These are phyloP conservation scores for Aspergillus terreus DNA, from an alignment of 2,329 filamentous ascomycete genomes.

Conservation along the genomic window DNA sequence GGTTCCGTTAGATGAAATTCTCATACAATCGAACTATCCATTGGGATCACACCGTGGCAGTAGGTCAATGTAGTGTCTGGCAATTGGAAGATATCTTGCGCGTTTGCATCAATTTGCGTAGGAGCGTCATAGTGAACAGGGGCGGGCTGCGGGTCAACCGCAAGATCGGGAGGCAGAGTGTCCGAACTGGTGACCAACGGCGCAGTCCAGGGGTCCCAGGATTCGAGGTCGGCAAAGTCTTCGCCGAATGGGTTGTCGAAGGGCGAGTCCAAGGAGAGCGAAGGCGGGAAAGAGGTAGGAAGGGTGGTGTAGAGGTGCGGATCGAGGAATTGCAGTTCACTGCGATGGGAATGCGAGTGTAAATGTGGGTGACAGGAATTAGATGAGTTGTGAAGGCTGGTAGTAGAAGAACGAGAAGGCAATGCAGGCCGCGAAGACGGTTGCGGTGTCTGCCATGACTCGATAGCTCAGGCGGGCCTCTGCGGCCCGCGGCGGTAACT, in stretches of 20 bases:
- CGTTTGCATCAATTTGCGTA: not conserved
- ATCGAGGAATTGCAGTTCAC: not conserved
- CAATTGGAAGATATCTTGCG: constrained; percentile 3
- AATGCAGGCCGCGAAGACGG: not conserved
- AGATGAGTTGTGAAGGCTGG: not conserved
- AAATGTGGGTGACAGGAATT: not conserved
- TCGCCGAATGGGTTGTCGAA: constrained; percentile 4
- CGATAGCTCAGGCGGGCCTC: constrained; percentile 7
- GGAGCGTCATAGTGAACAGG: constrained; percentile 1
- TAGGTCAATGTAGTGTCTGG: constrained; percentile 1
- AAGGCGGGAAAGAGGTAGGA: not conserved
- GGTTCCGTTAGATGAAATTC: not conserved
- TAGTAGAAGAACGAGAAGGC: not conserved
- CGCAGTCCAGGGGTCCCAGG: constrained; percentile 4
- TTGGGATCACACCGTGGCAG: not conserved
- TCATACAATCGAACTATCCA: not conserved
- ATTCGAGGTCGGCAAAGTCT: constrained; percentile 6
- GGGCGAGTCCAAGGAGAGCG: constrained; percentile 4
- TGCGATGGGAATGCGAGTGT: not conserved
- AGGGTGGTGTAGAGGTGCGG: not conserved
- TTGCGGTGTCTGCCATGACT: constrained; percentile 7
- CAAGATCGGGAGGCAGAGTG: not conserved
- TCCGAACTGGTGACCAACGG: constrained; percentile 1
- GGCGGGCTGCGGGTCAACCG: constrained; percentile 1
- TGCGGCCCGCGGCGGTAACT: constrained; percentile 3